phyloP scores from a whole-genome alignment of 2,329 filamentous ascomycete genomes.

The Xylariaceae sp. region DNA sequence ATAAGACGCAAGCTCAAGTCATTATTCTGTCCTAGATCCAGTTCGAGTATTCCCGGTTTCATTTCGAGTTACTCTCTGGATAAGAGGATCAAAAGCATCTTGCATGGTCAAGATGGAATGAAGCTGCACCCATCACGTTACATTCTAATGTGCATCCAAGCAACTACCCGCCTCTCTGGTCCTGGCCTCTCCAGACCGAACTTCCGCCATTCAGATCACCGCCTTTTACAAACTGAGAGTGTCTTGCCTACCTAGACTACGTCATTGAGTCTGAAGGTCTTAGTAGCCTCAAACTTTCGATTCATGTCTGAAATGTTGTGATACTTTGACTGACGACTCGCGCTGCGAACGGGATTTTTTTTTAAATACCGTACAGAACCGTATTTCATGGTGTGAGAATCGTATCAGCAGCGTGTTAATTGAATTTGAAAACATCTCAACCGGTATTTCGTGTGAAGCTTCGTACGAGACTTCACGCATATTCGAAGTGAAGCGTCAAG shows the following conservation, averaged over 20 bases:
- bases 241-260: neutral
- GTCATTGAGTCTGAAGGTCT: neutral
- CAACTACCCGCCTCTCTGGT: neutral
- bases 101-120: neutral
- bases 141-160: neutral
- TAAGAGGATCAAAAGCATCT: neutral
- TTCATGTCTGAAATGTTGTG: neutral
- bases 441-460: too few species aligned
- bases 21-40: too few species aligned
- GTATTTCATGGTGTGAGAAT: too few species aligned
- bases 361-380: too few species aligned
- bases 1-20: neutral
- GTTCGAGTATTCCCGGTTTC: neutral
- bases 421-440: too few species aligned
- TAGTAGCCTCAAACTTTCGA: neutral
- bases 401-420: too few species aligned
- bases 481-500: too few species aligned
- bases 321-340: neutral
- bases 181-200: neutral
- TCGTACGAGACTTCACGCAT: too few species aligned
- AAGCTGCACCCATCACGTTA: neutral
- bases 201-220: neutral
- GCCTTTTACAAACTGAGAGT: neutral
- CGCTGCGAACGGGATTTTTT: too few species aligned
- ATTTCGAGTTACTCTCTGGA: neutral